Evolutionary conservation across 352 stramenopile genomes (phyloP), one percentile per base, ranked within the genome.

Genomic region (Globisporangium cylindrosporum): DNA sequence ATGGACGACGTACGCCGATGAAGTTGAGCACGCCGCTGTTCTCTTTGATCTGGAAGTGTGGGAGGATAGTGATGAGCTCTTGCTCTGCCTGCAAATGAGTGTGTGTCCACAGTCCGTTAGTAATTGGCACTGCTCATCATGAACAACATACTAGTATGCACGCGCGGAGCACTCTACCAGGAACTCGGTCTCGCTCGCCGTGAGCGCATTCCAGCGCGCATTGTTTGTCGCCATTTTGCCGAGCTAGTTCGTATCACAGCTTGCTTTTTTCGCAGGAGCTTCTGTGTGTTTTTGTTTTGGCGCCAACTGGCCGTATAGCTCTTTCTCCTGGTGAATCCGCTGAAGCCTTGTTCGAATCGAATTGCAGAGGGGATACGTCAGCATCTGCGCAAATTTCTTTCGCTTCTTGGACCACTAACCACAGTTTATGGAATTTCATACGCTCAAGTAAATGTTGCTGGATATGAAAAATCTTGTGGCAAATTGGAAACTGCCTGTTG

Each of bases 41-140:
- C 48, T 93, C 88, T 46, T 81, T 80, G 32, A 95, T 77, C 60
- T 91, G 78, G 66, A 97, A 97, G 68, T 94, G 84, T 55, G 90
- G 90, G 65, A 97, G 78, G 62, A 97, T 92, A 25, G 78, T 77
- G 25, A 97, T 91, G 51, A 97, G 80, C 73, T 96, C 86, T 60
- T 97, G 86, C 68, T 97, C 90, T 2, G 90, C 90, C 87, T 94
- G 61, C 9, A 59, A 4, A 12, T 29, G 4, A 1, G 14, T 18
- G 41, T 29, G 24, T 24, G 27, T n/a, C 5, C 1, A 22, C 20
- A 66, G 22, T 1, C 0, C 25, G n/a, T 62, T 4, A 60, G 62
- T n/a, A 24, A 1, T 24, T n/a, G 8, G 49, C 6, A n/a, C 5
- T 6, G 46, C 49, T n/a, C 14, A 29, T 3, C 15, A 24, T 20